These are phyloP conservation scores for Coemansia guatemalensis DNA, from an alignment of 192 early-diverging fungal genomes.

Conservation along the genomic window DNA sequence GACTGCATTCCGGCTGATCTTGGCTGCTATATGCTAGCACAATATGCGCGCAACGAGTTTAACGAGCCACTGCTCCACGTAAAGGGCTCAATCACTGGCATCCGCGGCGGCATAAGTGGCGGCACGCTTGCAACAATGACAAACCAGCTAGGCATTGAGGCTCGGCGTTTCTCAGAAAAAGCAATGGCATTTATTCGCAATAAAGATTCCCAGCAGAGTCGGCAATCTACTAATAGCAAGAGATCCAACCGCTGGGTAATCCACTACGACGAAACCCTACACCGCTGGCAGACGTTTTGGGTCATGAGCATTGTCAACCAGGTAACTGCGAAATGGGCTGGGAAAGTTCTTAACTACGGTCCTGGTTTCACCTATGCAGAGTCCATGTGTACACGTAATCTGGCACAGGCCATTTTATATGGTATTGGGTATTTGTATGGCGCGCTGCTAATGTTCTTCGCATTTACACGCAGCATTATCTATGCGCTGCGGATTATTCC, in stretches of 20 bases:
- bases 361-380: constrained; percentile 63
- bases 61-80: constrained; percentile 57
- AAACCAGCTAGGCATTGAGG: constrained; percentile 27
- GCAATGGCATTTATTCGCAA: background rate
- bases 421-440: constrained; percentile 43
- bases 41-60: constrained; percentile 54
- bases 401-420: constrained; percentile 51
- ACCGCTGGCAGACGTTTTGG: constrained; percentile 54
- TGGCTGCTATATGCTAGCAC: constrained; percentile 71
- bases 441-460: constrained; percentile 38
- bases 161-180: background rate
- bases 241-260: constrained; percentile 22
- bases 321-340: constrained; percentile 25
- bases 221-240: background rate
- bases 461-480: constrained; percentile 51
- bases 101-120: constrained; percentile 62
- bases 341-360: constrained; percentile 51
- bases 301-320: constrained; percentile 45
- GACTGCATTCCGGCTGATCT: constrained; percentile 91
- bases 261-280: constrained; percentile 42
- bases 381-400: constrained; percentile 54
- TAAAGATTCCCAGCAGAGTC: background rate
- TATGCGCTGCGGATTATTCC: constrained; percentile 60
- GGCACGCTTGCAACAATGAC: constrained; percentile 61
- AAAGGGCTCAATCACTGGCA: constrained; percentile 59